Evolutionary conservation across 495 filamentous ascomycete genomes (phyloP).

Genomic region (Niebla homalea): DNA sequence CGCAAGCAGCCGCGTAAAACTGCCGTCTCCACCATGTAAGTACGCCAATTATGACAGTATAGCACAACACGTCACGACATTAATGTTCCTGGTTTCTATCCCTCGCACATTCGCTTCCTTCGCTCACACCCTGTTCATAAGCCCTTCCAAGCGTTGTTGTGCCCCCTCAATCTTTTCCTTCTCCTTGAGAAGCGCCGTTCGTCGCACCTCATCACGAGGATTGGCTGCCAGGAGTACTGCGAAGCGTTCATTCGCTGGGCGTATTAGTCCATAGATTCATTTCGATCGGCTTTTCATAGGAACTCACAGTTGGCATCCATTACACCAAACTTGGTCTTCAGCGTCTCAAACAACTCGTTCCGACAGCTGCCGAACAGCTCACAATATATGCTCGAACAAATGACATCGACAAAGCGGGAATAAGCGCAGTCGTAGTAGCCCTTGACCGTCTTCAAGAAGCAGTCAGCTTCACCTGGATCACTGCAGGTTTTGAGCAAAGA

Average conservation of each 20-base stretch:
- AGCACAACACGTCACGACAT: too few relatives aligned
- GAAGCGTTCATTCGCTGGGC: slow-evolving; percentile 26
- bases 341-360: slow-evolving; percentile 20
- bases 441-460: slow-evolving; percentile 22
- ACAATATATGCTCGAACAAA: slow-evolving; percentile 32
- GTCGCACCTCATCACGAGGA: slow-evolving; percentile 27
- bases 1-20: background rate
- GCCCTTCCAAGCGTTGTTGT: slow-evolving; percentile 25
- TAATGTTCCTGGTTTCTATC: too few relatives aligned
- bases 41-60: too few relatives aligned
- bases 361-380: slow-evolving; percentile 35
- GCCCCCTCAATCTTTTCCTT: slow-evolving; percentile 33
- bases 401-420: slow-evolving; percentile 33
- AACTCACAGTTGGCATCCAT: slow-evolving; percentile 27
- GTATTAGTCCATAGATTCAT: background rate
- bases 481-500: too few relatives aligned
- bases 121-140: background rate
- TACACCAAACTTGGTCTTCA: slow-evolving; percentile 26
- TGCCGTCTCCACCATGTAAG: background rate
- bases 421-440: slow-evolving; percentile 43
- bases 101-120: too few relatives aligned
- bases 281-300: background rate
- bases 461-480: slow-evolving; percentile 8
- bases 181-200: slow-evolving; percentile 27
- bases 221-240: slow-evolving; percentile 38